Conservation (phyloP, 257 asterid genomes). For the Handroanthus guayacan region DNA sequence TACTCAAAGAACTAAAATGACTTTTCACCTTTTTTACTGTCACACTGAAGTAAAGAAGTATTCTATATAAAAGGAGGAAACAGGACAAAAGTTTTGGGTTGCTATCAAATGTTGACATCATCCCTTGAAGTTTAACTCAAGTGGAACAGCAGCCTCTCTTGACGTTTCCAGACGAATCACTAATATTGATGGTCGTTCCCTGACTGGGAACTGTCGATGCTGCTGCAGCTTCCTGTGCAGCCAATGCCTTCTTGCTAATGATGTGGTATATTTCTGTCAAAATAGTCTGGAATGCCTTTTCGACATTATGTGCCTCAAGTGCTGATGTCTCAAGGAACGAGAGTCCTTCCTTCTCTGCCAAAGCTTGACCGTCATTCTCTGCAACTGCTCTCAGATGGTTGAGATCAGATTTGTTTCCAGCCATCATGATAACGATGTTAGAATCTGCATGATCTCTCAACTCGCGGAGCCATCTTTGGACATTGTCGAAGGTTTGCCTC, state of each 20-base stretch:
- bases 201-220: slow-evolving; percentile 62
- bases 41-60: slow-evolving; percentile 30
- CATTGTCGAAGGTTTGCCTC: slow-evolving; percentile 77
- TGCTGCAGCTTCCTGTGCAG: slow-evolving; percentile 78
- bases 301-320: slow-evolving; percentile 68
- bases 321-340: slow-evolving; percentile 87
- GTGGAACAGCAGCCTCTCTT: slow-evolving; percentile 81
- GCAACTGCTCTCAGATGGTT: slow-evolving; percentile 76
- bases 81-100: slow-evolving; percentile 40
- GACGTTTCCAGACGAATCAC: slow-evolving; percentile 54
- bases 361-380: slow-evolving; percentile 66
- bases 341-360: slow-evolving; percentile 88
- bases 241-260: slow-evolving; percentile 85
- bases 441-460: slow-evolving; percentile 86
- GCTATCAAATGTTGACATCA: slow-evolving; percentile 30
- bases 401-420: slow-evolving; percentile 85
- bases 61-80: slow-evolving; percentile 28
- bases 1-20: slow-evolving; percentile 26
- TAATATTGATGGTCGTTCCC: slow-evolving; percentile 72
- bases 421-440: slow-evolving; percentile 80
- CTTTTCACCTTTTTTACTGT: slow-evolving; percentile 27
- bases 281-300: slow-evolving; percentile 76
- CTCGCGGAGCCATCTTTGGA: slow-evolving; percentile 86
- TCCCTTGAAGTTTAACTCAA: slow-evolving; percentile 38
- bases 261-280: slow-evolving; percentile 72